Evolutionary conservation across 192 early-diverging fungal species (phyloP).

Genomic region (Backusella circina): DNA sequence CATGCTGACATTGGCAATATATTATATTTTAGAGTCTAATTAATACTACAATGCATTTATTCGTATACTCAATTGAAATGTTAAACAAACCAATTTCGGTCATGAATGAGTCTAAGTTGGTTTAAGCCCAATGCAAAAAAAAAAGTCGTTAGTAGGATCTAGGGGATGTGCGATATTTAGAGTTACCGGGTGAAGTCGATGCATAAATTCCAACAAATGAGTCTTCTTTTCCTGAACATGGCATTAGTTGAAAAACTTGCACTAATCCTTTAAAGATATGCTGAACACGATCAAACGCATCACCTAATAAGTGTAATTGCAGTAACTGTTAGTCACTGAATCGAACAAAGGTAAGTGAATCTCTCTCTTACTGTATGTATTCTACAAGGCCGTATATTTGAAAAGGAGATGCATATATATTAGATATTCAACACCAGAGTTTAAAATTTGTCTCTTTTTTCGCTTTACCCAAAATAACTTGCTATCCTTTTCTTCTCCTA

Average conservation of each 20-base stretch:
- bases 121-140: neutral
- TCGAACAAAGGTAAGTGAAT: neutral
- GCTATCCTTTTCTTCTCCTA: neutral
- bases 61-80: neutral
- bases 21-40: neutral
- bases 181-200: constrained; percentile 38
- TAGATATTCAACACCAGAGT: neutral
- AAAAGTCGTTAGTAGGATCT: neutral
- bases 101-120: neutral
- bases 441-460: neutral
- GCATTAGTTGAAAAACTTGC: neutral
- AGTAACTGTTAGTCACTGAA: neutral
- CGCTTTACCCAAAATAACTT: constrained; percentile 28
- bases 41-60: neutral
- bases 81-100: constrained; percentile 1
- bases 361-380: constrained; percentile 35
- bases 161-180: neutral
- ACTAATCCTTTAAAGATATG: neutral
- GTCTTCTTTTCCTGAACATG: constrained; percentile 12
- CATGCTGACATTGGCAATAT: constrained; percentile 7
- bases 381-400: constrained; percentile 8
- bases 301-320: neutral
- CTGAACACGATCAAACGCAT: neutral
- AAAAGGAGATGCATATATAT: neutral
- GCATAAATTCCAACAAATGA: constrained; percentile 38